Evolutionary conservation across 108 stramenopile species (phyloP), one percentile per base, ranked within the genome.

Genomic region (Fistulifera pelliculosa): DNA sequence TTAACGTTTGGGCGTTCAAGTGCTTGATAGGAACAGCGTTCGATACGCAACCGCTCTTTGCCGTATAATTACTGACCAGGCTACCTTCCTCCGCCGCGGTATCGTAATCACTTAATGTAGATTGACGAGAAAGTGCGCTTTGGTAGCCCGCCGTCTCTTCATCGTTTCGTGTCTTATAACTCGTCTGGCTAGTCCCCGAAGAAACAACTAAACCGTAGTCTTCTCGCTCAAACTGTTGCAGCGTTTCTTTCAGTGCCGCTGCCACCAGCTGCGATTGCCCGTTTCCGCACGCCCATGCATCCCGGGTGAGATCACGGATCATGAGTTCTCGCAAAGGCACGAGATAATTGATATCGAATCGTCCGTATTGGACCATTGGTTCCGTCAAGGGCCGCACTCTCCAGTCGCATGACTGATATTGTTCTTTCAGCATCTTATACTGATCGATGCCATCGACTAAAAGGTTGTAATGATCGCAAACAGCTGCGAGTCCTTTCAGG

Each of bases 321-420:
- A 93, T 71, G 1, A 88, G 68, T 63, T 58, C 73, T 23, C 85
- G 69, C 50, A 93, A 47, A 23, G 52, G 49, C 47, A 90, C 48
- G 14, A 95, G 62, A 57, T 77, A 92, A 21, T 82, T 80, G 16
- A 90, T 82, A 60, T 95, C 94, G 47, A 68, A 80, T 52, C 85
- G 58, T 19, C 81, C 90, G 69, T 95, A 95, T 21, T 73, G 68
- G n/a, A 95, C 48, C 79, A 93, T 93, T 17, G 67, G 69, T 35
- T 69, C 55, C n/a, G 82, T 68, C 44, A 98, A 64, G 8, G 95
- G 95, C 15, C 97, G 83, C 40, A 63, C 53, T 27, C 87, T 76
- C 97, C 97, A 98, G 73, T 98, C 88, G 14, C 73, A 62, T 10
- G 71, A 64, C 61, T 98, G 97, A 63, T 90, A 91, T n/a, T 41